These are phyloP conservation scores for Neoarthrinium moseri DNA, from an alignment of 2,329 filamentous ascomycete species.

Conservation along the genomic window DNA sequence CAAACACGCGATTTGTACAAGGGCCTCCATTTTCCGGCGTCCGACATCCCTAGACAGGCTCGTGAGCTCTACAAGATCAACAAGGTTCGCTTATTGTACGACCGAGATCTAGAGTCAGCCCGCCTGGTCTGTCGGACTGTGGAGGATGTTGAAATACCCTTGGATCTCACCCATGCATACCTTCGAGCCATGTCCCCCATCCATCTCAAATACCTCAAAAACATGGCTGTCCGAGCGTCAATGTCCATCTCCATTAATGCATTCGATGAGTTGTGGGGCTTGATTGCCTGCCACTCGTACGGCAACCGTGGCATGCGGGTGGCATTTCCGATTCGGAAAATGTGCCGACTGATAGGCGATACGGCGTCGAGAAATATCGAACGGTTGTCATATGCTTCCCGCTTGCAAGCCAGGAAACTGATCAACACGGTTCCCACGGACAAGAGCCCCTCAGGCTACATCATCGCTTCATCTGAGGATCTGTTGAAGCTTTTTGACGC, in stretches of 20 bases:
- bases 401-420: constrained; percentile 80
- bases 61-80: constrained; percentile 89
- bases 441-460: constrained; percentile 83
- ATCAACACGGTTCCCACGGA: constrained; percentile 83
- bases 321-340: constrained; percentile 86
- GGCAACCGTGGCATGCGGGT: constrained; percentile 80
- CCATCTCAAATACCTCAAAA: constrained; percentile 79
- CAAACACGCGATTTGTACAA: constrained; percentile 83
- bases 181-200: constrained; percentile 89
- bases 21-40: constrained; percentile 83
- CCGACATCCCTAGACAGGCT: constrained; percentile 81
- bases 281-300: constrained; percentile 85
- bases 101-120: constrained; percentile 76
- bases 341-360: constrained; percentile 86
- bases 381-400: constrained; percentile 79
- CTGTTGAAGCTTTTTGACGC: constrained; percentile 81
- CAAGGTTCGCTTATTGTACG: constrained; percentile 84
- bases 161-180: constrained; percentile 84
- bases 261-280: constrained; percentile 81
- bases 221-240: constrained; percentile 90
- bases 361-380: constrained; percentile 86
- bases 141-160: constrained; percentile 69
- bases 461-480: constrained; percentile 86
- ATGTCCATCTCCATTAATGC: constrained; percentile 94
- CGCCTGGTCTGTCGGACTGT: constrained; percentile 76